Evolutionary conservation across 768 basidiomycete species (phyloP), one percentile per base, ranked within the genome.

Genomic region (Trametes villosa): DNA sequence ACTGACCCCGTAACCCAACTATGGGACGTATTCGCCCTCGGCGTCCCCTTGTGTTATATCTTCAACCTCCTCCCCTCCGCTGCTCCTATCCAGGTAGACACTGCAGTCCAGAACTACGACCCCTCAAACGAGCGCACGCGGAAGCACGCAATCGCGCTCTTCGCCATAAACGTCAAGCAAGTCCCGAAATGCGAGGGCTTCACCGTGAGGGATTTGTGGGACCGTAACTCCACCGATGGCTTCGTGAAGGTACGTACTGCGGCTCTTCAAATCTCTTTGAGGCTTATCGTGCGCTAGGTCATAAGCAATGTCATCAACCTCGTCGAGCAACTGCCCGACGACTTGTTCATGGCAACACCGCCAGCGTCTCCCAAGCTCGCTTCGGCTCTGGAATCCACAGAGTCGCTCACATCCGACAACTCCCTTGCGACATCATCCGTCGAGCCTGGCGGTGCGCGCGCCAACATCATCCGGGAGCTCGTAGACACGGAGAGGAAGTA

Each of bases 401-500:
- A 88, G 65, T 85, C 86, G 0, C 71, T 87, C 29, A 68, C 74
- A 3, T 72, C 75, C n/a, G 84, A 84, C 55, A 71, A 76, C 6
- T 70, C 79, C 9, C 69, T 72, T 30, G 46, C 74, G 29, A 64
- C 77, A 13, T 11, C 53, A 31, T 71, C 82, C 29, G 71, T 84
- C 22, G 76, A 81, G 18, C 83, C 84, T 57, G 87, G 91, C 63
- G 78, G 82, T 1, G 86, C 87, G 22, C 81, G 91, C 54, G 58
- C 55, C 41, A 89, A 90, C 65, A 89, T 91, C 62, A 83, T 95
- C 60, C 83, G 84, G 69, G 97, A 99, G 76, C 86, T 98, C 67
- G 85, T 98, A 48, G 91, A 93, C 74, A 98, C 94, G 0, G 97
- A 99, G 74, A 87, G 93, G 67, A 94, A 94, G 77, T 98, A 94